phyloP scores from a whole-genome alignment of 129 eudicot genomes.

The Tagetes erecta region DNA sequence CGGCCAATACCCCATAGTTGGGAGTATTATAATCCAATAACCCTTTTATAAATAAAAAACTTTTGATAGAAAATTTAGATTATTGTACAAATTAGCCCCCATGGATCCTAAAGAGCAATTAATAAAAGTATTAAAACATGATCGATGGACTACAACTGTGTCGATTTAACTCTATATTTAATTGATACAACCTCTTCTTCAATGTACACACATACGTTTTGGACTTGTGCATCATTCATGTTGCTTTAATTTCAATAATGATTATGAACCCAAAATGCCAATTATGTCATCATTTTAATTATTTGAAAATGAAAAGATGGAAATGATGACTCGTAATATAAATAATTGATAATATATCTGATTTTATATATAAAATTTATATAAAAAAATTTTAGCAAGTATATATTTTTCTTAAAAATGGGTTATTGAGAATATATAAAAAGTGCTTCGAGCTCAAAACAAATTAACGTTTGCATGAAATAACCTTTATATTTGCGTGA shows the following conservation, averaged over 20 bases:
- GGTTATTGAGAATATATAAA: no score
- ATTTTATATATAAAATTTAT: not conserved
- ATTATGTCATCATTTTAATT: slow-evolving; percentile 1
- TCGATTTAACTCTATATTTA: not conserved
- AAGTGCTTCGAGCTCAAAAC: no score
- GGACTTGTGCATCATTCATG: slow-evolving; percentile 10
- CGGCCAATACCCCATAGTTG: no score
- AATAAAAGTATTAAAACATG: not conserved
- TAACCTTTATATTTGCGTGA: no score
- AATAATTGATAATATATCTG: not conserved
- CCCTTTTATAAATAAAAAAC: no score
- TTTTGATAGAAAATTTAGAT: no score
- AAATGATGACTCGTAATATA: not conserved
- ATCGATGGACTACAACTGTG: not conserved
- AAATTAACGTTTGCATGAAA: no score
- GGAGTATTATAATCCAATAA: no score
- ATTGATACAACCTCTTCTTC: not conserved
- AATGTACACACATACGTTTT: slow-evolving; percentile 9
- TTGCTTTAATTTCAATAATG: slow-evolving; percentile 5
- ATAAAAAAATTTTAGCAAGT: not conserved
- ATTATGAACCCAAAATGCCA: slow-evolving; percentile 13
- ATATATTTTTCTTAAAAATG: no score
- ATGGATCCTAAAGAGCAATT: no score
- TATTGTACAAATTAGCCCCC: no score
- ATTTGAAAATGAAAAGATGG: not conserved